A percentile compares a stretch with the other conserved stretches of the same genome.
Evolutionary conservation across 176 grass and related monocot species (phyloP).

Genomic region (Lolium rigidum): DNA sequence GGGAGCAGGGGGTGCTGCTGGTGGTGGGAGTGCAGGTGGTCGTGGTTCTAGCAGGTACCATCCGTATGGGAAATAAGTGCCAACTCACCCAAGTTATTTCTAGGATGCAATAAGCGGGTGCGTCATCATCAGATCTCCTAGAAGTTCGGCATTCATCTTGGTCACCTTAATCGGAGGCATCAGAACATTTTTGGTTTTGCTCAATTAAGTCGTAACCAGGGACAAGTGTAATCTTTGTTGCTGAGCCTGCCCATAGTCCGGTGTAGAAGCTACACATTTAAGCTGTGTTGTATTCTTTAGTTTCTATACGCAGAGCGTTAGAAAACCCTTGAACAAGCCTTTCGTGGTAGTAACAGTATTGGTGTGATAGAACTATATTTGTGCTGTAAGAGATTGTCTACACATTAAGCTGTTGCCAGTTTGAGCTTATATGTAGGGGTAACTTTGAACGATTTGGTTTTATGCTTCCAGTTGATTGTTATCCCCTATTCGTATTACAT

Average conservation of each 20-base stretch:
- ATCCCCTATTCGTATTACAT: neutral
- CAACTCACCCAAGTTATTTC: neutral
- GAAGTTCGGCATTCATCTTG: slow-evolving; percentile 35
- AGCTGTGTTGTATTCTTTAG: slow-evolving; percentile 58
- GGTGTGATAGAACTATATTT: slow-evolving; percentile 47
- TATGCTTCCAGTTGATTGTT: neutral
- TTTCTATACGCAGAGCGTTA: slow-evolving; percentile 46
- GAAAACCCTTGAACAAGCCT: slow-evolving; percentile 42
- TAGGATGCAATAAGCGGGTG: slow-evolving; percentile 16
- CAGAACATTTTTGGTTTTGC: slow-evolving; percentile 31
- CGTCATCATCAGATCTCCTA: slow-evolving; percentile 16
- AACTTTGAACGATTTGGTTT: slow-evolving; percentile 25
- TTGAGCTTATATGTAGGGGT: slow-evolving; percentile 42
- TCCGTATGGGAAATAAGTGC: slow-evolving; percentile 70
- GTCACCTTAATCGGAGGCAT: slow-evolving; percentile 35
- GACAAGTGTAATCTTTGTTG: slow-evolving; percentile 43
- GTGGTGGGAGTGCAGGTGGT: slow-evolving; percentile 55
- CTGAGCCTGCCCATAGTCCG: slow-evolving; percentile 37
- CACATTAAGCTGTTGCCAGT: slow-evolving; percentile 16
- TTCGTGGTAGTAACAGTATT: slow-evolving; percentile 42
- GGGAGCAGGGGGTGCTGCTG: slow-evolving; percentile 37
- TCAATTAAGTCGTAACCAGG: neutral
- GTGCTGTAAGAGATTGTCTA: slow-evolving; percentile 40
- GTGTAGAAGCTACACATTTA: slow-evolving; percentile 47
- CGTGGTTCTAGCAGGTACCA: slow-evolving; percentile 80